Evolutionary conservation across 495 filamentous ascomycete species (phyloP).

Genomic region (Hyaloscypha variabilis): DNA sequence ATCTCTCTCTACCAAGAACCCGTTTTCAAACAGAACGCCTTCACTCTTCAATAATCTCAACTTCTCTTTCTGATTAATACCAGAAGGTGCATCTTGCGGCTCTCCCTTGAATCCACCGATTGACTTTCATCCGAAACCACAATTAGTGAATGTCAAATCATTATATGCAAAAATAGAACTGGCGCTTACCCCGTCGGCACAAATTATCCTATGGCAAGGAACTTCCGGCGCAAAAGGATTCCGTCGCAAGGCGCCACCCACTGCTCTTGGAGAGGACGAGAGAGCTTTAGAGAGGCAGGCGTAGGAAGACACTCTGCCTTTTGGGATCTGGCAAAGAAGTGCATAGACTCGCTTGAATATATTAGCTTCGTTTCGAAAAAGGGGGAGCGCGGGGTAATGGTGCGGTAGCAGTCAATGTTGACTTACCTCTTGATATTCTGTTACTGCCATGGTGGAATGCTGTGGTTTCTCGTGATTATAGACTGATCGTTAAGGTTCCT

Average conservation of each 20-base stretch:
- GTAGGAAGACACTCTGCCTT: constrained; percentile 74
- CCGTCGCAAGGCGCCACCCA: constrained; percentile 74
- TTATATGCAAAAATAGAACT: background rate
- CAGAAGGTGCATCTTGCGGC: constrained; percentile 49
- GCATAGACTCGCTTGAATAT: constrained; percentile 23
- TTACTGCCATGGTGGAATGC: constrained; percentile 18
- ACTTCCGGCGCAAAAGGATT: constrained; percentile 73
- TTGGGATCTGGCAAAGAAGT: constrained; percentile 70
- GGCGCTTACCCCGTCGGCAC: constrained; percentile 25
- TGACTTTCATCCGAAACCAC: constrained; percentile 29
- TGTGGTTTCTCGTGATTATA: background rate
- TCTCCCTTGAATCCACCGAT: constrained; percentile 57
- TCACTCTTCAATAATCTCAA: constrained; percentile 45
- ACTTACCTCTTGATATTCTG: constrained; percentile 28
- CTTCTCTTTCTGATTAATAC: constrained; percentile 49
- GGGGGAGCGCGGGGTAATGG: background rate
- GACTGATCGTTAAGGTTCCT: background rate
- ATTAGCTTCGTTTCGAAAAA: background rate
- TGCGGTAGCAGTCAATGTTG: background rate
- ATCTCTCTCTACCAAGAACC: constrained; percentile 41
- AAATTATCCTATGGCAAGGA: constrained; percentile 53
- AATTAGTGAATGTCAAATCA: constrained; percentile 23
- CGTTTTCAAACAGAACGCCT: constrained; percentile 49
- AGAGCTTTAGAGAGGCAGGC: constrained; percentile 67
- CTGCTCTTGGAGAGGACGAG: constrained; percentile 71